phyloP scores from a whole-genome alignment of 768 basidiomycete genomes.

The Trametes maxima region DNA sequence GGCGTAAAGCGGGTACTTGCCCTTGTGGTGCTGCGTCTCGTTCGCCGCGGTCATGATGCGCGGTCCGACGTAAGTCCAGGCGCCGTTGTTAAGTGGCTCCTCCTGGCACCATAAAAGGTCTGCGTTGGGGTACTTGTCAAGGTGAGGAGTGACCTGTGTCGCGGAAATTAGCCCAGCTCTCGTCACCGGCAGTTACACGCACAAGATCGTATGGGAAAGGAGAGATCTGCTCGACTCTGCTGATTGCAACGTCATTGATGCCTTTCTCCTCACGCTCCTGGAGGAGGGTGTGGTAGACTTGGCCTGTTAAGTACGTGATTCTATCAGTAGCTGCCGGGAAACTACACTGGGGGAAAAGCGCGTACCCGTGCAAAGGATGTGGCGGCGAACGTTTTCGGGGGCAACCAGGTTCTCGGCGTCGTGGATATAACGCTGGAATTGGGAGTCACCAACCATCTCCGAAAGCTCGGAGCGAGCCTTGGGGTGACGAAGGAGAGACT shows the following conservation, averaged over 20 bases:
- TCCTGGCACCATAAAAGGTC: slow-evolving; percentile 95
- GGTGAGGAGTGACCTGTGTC: slow-evolving; percentile 80
- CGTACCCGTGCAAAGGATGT: slow-evolving; percentile 85
- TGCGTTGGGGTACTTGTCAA: slow-evolving; percentile 97
- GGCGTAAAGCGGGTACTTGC: slow-evolving; percentile 89
- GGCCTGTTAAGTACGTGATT: slow-evolving; percentile 50
- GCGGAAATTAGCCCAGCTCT: neutral
- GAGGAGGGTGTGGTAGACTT: slow-evolving; percentile 90
- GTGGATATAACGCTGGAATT: slow-evolving; percentile 93
- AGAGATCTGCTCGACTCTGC: slow-evolving; percentile 91
- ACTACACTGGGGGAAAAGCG: neutral
- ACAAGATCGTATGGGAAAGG: slow-evolving; percentile 98
- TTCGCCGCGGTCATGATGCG: slow-evolving; percentile 92
- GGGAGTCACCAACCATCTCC: slow-evolving; percentile 87
- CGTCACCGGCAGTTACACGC: slow-evolving; percentile 31
- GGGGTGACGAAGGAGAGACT: slow-evolving; percentile 94
- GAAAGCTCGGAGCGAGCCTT: slow-evolving; percentile 81
- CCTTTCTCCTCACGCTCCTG: slow-evolving; percentile 91
- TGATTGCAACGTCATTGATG: slow-evolving; percentile 92
- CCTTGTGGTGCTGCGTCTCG: slow-evolving; percentile 87
- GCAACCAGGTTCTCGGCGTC: slow-evolving; percentile 76
- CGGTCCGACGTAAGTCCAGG: slow-evolving; percentile 95
- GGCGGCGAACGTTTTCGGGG: slow-evolving; percentile 86
- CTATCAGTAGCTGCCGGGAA: neutral
- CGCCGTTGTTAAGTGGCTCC: slow-evolving; percentile 96